phyloP scores from a whole-genome alignment of 495 filamentous ascomycete species.

The Staphylotrichum longicolle region DNA sequence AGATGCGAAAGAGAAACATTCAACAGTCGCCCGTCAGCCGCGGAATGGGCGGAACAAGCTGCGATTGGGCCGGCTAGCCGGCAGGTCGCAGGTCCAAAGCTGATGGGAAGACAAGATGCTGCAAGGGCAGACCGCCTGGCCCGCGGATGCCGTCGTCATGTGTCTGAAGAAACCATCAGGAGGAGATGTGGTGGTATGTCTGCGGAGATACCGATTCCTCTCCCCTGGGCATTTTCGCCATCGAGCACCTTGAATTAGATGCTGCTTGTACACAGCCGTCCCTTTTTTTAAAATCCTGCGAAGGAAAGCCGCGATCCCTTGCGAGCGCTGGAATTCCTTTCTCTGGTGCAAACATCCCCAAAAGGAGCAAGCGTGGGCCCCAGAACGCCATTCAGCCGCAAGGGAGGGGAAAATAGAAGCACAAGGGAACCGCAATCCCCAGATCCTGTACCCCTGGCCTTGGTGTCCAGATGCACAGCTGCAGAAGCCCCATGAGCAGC shows the following conservation, averaged over 20 bases:
- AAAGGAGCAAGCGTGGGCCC: constrained; percentile 4
- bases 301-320: constrained; percentile 6
- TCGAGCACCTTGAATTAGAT: too few relatives aligned
- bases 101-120: background rate
- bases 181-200: too few relatives aligned
- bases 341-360: constrained; percentile 14
- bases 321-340: constrained; percentile 9
- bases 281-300: background rate
- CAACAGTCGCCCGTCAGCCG: background rate
- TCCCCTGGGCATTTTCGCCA: too few relatives aligned
- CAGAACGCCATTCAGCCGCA: constrained; percentile 13
- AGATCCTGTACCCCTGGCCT: background rate
- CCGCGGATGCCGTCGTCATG: background rate
- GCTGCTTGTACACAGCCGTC: constrained; percentile 7
- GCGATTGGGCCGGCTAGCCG: constrained; percentile 17
- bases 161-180: background rate
- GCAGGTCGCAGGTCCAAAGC: constrained; percentile 7
- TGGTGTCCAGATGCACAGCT: constrained; percentile 11
- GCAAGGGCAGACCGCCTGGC: constrained; percentile 8
- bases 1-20: constrained; percentile 20
- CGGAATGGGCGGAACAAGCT: constrained; percentile 14
- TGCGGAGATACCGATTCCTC: too few relatives aligned
- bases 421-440: background rate
- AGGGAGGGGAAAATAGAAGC: constrained; percentile 12
- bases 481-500: constrained; percentile 11